Evolutionary conservation across 2,329 filamentous ascomycete genomes (phyloP).

Genomic region (Aspergillus fumigatiaffinis): DNA sequence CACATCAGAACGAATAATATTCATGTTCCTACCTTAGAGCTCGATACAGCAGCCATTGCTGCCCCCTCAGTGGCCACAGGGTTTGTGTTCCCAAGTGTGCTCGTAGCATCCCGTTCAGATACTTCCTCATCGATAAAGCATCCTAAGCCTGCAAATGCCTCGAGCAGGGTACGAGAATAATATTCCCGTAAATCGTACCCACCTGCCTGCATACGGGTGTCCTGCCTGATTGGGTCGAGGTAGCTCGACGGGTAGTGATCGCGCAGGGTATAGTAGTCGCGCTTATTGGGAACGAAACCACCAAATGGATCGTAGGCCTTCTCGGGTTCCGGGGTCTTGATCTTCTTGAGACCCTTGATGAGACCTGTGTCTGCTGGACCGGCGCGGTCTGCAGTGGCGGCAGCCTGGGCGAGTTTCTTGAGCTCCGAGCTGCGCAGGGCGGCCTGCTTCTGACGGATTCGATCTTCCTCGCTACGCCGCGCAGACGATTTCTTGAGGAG

Average conservation of each 20-base stretch:
- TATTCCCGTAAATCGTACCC: constrained; percentile 84
- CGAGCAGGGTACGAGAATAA: constrained; percentile 73
- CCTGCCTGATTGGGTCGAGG: constrained; percentile 63
- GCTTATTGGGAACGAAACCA: constrained; percentile 59
- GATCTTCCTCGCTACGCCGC: constrained; percentile 52
- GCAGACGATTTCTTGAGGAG: constrained; percentile 69
- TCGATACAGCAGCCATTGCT: constrained; percentile 23
- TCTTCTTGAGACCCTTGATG: constrained; percentile 76
- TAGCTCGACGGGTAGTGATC: constrained; percentile 71
- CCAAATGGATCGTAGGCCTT: constrained; percentile 86
- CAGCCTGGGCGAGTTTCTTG: constrained; percentile 21
- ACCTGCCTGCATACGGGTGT: constrained; percentile 66
- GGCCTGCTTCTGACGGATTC: constrained; percentile 44
- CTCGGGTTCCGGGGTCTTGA: constrained; percentile 58
- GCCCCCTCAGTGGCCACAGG: constrained; percentile 26
- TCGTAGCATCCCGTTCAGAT: constrained; percentile 24
- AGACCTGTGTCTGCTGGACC: constrained; percentile 39
- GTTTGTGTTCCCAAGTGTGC: constrained; percentile 15
- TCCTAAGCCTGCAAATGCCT: constrained; percentile 84
- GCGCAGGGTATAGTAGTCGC: constrained; percentile 66
- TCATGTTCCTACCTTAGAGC: background rate
- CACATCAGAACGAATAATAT: background rate
- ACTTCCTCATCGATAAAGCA: constrained; percentile 80
- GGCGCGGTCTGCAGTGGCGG: constrained; percentile 20
- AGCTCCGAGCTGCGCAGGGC: constrained; percentile 33